Percentiles rank a stretch among this genome's conserved stretches.
Evolutionary conservation across 148 eudicot genomes (phyloP).

Genomic region (Beta vulgaris): DNA sequence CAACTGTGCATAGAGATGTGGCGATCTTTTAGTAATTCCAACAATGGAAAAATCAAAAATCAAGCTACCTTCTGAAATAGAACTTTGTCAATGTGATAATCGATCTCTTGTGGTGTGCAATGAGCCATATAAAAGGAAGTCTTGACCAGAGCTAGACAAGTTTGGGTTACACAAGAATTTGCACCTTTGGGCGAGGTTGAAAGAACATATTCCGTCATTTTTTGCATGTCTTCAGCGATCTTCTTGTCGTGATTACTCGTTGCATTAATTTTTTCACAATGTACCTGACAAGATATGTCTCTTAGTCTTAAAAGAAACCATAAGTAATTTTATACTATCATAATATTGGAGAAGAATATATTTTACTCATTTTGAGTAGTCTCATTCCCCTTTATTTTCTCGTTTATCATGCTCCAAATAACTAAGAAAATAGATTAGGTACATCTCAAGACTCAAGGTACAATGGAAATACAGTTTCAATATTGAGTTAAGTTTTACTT

Average conservation of each 20-base stretch:
- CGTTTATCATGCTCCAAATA: too few relatives aligned
- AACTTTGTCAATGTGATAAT: conserved; percentile 60
- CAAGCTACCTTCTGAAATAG: conserved; percentile 50
- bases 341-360: too few relatives aligned
- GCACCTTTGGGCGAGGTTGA: conserved; percentile 29
- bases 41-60: neutral
- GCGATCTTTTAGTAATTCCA: neutral
- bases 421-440: too few relatives aligned
- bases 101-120: conserved; percentile 39
- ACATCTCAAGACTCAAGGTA: too few relatives aligned
- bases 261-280: conserved; percentile 15
- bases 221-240: conserved; percentile 45
- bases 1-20: too few relatives aligned
- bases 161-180: conserved; percentile 43
- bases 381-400: too few relatives aligned
- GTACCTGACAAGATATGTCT: conserved; percentile 27
- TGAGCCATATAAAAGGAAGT: conserved; percentile 57
- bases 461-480: too few relatives aligned
- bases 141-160: conserved; percentile 51
- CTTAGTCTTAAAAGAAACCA: too few relatives aligned
- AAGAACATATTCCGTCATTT: conserved; percentile 45
- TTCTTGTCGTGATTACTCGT: conserved; percentile 1
- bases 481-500: too few relatives aligned
- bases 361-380: too few relatives aligned
- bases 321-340: too few relatives aligned